These are phyloP conservation scores for Citropsis articulata DNA, from an alignment of 345 rosid species.

Conservation along the genomic window DNA sequence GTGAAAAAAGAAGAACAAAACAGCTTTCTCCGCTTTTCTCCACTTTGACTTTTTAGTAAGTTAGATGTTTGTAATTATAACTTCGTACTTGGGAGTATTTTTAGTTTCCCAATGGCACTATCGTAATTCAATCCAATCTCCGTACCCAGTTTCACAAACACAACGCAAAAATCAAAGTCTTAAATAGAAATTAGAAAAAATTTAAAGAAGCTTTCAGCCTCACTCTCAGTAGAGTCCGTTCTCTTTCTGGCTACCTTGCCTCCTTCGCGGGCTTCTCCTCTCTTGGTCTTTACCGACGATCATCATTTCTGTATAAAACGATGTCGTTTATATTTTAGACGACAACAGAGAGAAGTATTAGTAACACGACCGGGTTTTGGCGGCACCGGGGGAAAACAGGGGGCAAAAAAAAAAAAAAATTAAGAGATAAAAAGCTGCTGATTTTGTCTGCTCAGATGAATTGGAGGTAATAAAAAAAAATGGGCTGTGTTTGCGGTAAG, in stretches of 20 bases:
- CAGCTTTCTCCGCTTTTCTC: neutral
- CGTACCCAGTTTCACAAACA: neutral
- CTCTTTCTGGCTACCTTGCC: constrained; percentile 7
- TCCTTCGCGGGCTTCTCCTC: constrained; percentile 29
- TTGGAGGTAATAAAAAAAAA: constrained; percentile 15
- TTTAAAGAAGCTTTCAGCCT: too few species aligned
- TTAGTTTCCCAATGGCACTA: constrained; percentile 1
- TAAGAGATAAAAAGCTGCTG: neutral
- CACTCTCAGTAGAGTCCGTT: neutral
- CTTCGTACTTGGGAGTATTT: neutral
- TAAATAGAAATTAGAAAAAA: neutral
- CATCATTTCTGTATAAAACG: too few species aligned
- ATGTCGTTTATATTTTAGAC: too few species aligned
- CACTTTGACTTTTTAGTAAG: neutral
- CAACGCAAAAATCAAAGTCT: neutral
- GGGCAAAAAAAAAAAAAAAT: too few species aligned
- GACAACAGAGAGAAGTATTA: too few species aligned
- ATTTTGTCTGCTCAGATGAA: constrained; percentile 19
- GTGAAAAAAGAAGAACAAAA: neutral
- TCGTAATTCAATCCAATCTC: constrained; percentile 8
- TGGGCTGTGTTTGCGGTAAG: constrained; percentile 74
- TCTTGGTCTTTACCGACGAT: neutral
- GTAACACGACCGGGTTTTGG: neutral
- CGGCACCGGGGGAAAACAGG: neutral
- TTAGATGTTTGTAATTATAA: neutral